Evolutionary conservation across 2,329 filamentous ascomycete species (phyloP), one percentile per base, ranked within the genome.

Genomic region (Hypoxylon sp.): DNA sequence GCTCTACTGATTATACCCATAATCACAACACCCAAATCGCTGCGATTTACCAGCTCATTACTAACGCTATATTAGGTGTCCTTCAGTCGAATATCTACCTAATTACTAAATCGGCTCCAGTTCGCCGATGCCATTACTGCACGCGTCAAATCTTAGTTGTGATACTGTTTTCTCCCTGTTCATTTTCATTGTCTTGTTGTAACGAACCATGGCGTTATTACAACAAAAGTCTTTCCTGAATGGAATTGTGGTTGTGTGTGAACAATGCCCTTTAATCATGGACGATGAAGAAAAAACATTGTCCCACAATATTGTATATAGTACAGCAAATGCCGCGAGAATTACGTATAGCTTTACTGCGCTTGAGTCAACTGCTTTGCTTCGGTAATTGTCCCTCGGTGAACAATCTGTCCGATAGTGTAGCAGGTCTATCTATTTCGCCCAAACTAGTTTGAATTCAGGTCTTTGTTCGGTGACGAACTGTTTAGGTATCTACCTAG

Each of bases 1-100:
- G 73, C 74, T 77, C 76, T 77, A 74, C 75, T 78, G 75, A 78
- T 73, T 58, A 45, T 46, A 51, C 30, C 36, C 32, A 50, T 41
- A 19, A 2, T 56, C 43, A 28, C 13, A 25, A 50, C n/a, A 10
- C 28, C 45, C 50, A n/a, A 23, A 46, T 38, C 32, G 17, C 25
- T 11, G 9, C 34, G 45, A 46, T 55, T 13, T 1, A 17, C 19
- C 32, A 38, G 4, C 41, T 17, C 4, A 30, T 57, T 57, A 17
- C 66, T 69, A 38, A 68, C 51, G 17, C 19, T 10, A 25, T 7
- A 36, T 9, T 41, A 57, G 43, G 10, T 21, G n/a, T 14, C 1
- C 13, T 48, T 48, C 17, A 34, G 23, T 28, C 28, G 3, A 36
- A 13, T 34, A 23, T 23, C 23, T 23, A 10, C 7, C 17, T 5